Conservation (phyloP, 257 asterid genomes). For the Cruciata laevipes region DNA sequence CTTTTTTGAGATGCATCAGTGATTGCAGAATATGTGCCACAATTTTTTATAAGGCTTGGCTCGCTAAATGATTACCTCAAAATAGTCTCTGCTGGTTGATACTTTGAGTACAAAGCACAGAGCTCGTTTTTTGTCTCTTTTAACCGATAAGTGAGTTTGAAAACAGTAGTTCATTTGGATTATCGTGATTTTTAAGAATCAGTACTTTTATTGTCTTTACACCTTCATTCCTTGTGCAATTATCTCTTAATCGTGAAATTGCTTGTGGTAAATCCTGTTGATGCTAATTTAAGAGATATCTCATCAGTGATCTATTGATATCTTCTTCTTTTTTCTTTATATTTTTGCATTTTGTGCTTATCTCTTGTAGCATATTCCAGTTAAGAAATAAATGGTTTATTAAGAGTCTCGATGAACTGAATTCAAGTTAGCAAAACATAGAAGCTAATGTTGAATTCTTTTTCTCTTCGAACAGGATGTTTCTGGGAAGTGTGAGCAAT, state of each 20-base stretch:
- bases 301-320: background rate
- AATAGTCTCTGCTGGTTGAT: too few species aligned
- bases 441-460: background rate
- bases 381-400: background rate
- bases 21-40: background rate
- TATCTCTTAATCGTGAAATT: background rate
- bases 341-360: background rate
- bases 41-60: background rate
- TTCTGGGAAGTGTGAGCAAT: slow-evolving; percentile 48
- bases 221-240: background rate
- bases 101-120: background rate
- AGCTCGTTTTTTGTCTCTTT: background rate
- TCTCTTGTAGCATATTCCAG: background rate
- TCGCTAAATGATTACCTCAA: background rate
- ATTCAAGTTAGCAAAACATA: background rate
- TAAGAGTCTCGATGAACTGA: background rate
- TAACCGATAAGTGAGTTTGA: background rate
- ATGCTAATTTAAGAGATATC: background rate
- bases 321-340: background rate
- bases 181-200: background rate
- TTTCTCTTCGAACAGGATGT: slow-evolving; percentile 33
- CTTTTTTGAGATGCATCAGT: background rate
- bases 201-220: too few species aligned
- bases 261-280: background rate
- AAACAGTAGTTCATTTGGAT: background rate